Evolutionary conservation across 2,329 filamentous ascomycete genomes (phyloP).

Genomic region (Thielaviopsis euricoi): DNA sequence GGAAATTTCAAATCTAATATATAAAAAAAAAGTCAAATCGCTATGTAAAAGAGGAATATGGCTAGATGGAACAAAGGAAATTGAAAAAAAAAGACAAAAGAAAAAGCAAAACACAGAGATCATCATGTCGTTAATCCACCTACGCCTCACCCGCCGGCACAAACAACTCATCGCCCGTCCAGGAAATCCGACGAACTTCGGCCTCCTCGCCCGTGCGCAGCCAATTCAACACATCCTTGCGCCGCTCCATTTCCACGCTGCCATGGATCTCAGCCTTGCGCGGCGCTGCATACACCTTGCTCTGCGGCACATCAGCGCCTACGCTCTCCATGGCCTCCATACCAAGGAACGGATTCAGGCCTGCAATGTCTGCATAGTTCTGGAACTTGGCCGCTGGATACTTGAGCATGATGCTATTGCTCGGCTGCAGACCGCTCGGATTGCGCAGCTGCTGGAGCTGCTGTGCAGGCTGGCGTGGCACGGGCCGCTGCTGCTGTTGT

Average conservation of each 20-base stretch:
- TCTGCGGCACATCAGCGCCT: background rate
- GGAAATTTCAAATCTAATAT: background rate
- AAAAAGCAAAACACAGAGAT: background rate
- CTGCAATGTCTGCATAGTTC: constrained; percentile 12
- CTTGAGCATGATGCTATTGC: constrained; percentile 10
- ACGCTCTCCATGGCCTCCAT: background rate
- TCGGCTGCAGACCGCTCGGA: background rate
- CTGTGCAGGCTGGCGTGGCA: background rate
- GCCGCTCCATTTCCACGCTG: background rate
- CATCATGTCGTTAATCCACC: background rate
- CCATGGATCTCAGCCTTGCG: background rate
- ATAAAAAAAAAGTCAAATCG: background rate
- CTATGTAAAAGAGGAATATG: background rate
- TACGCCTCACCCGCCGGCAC: background rate
- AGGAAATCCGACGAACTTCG: background rate
- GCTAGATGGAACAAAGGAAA: background rate
- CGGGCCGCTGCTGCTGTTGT: background rate
- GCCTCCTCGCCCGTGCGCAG: background rate
- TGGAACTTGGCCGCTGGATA: constrained; percentile 12
- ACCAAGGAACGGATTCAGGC: constrained; percentile 10
- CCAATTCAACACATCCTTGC: background rate
- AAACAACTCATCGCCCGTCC: background rate
- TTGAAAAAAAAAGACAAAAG: background rate
- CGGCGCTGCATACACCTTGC: background rate
- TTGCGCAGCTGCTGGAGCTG: background rate